phyloP scores from a whole-genome alignment of 768 basidiomycete genomes.

The Podaxis sp. region DNA sequence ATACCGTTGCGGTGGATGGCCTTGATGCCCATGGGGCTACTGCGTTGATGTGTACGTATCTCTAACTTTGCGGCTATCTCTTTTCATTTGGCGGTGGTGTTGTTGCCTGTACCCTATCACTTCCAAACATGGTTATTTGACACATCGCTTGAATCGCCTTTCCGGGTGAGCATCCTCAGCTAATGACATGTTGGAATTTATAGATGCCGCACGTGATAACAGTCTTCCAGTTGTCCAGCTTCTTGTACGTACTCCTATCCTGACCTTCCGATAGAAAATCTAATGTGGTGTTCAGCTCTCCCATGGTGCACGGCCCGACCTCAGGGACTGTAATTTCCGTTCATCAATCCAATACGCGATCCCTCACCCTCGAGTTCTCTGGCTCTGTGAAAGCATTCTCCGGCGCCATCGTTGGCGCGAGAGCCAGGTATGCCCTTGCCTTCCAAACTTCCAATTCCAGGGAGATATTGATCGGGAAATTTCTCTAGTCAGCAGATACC shows the following conservation, averaged over 20 bases:
- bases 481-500: conserved; percentile 33
- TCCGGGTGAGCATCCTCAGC: not conserved
- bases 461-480: conserved; percentile 14
- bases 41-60: conserved; percentile 74
- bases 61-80: conserved; percentile 9
- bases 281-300: conserved; percentile 40
- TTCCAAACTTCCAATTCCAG: conserved; percentile 7
- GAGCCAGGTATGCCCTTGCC: conserved; percentile 41
- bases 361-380: conserved; percentile 56
- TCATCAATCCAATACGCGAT: conserved; percentile 69
- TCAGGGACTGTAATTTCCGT: conserved; percentile 66
- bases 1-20: conserved; percentile 65
- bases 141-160: not conserved
- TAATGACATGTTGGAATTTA: conserved; percentile 13
- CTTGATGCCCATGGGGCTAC: conserved; percentile 75
- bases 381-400: conserved; percentile 65
- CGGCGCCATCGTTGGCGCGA: conserved; percentile 60
- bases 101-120: conserved; percentile 1
- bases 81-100: not conserved
- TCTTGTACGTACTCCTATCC: conserved; percentile 43
- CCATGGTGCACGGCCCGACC: conserved; percentile 70
- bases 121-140: conserved; percentile 3
- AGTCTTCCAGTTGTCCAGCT: conserved; percentile 60
- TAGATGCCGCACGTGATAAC: conserved; percentile 77
- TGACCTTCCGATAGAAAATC: not conserved